Evolutionary conservation across 1,139 yeast species (phyloP).

Genomic region (Candida tetrigidarum): DNA sequence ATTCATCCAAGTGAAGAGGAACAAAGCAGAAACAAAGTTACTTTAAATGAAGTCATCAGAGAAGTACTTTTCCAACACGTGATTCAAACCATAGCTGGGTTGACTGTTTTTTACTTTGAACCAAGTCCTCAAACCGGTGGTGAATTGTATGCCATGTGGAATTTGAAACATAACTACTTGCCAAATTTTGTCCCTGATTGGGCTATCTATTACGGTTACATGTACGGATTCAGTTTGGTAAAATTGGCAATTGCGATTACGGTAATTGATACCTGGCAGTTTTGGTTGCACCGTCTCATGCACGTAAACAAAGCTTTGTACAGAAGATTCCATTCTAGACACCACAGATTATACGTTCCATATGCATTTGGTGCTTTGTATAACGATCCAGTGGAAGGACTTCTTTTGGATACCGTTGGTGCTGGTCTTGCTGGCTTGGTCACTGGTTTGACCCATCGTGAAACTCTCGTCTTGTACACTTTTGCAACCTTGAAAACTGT

Average conservation of each 20-base stretch:
- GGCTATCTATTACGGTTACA: slow-evolving; percentile 52
- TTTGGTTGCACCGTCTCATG: slow-evolving; percentile 86
- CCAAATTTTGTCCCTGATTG: slow-evolving; percentile 47
- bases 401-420: slow-evolving; percentile 87
- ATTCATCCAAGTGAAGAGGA: slow-evolving; percentile 94
- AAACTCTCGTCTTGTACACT: slow-evolving; percentile 71
- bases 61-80: slow-evolving; percentile 87
- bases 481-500: slow-evolving; percentile 96
- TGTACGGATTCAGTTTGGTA: slow-evolving; percentile 61
- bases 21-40: slow-evolving; percentile 70
- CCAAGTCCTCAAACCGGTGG: slow-evolving; percentile 70
- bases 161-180: slow-evolving; percentile 45
- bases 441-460: slow-evolving; percentile 73
- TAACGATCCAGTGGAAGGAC: slow-evolving; percentile 94
- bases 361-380: slow-evolving; percentile 96
- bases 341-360: slow-evolving; percentile 92
- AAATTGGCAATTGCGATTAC: slow-evolving; percentile 67
- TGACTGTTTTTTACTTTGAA: slow-evolving; percentile 57
- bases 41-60: slow-evolving; percentile 66
- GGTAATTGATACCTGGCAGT: slow-evolving; percentile 94
- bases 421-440: slow-evolving; percentile 79
- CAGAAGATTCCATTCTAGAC: slow-evolving; percentile 87
- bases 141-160: slow-evolving; percentile 74
- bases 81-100: slow-evolving; percentile 78
- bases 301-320: slow-evolving; percentile 79